A percentile compares a stretch with the other conserved stretches of the same genome.
phyloP scores from a whole-genome alignment of 192 early-diverging fungal species.

The Coemansia sp. region DNA sequence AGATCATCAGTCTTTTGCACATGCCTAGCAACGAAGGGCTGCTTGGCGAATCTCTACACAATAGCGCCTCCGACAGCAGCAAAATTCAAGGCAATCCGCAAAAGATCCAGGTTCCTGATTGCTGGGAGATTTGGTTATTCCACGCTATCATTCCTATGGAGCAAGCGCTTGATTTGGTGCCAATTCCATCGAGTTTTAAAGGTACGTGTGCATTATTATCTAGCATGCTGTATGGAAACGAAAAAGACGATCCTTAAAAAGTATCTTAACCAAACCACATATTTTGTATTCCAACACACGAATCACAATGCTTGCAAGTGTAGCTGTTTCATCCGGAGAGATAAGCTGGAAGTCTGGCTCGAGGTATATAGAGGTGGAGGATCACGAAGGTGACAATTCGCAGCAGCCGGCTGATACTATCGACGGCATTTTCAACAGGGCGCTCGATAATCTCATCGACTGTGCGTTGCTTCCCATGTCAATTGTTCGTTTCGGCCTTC shows the following conservation, averaged over 20 bases:
- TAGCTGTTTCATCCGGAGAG: slow-evolving; percentile 31
- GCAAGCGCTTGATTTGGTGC: slow-evolving; percentile 1
- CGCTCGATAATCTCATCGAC: slow-evolving; percentile 47
- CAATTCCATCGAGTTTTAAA: slow-evolving; percentile 31
- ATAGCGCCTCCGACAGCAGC: background rate
- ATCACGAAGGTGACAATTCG: background rate
- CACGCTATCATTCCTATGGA: slow-evolving; percentile 18
- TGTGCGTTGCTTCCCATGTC: slow-evolving; percentile 40
- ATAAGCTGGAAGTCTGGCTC: slow-evolving; percentile 24
- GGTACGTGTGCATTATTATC: slow-evolving; percentile 8
- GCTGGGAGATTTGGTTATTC: slow-evolving; percentile 47
- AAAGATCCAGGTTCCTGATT: slow-evolving; percentile 6
- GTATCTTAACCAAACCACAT: too few species aligned
- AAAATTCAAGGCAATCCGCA: background rate
- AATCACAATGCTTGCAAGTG: too few species aligned
- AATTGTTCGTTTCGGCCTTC: slow-evolving; percentile 47
- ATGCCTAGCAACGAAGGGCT: background rate
- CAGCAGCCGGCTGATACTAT: background rate
- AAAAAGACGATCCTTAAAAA: too few species aligned
- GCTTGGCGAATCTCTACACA: background rate
- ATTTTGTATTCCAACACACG: too few species aligned
- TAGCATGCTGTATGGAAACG: too few species aligned
- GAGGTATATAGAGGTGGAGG: background rate
- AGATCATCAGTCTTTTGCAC: background rate
- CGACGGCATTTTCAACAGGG: slow-evolving; percentile 23